Base-by-base conservation (phyloP, 495 filamentous ascomycete species). In the Trichoderma gamsii region DNA sequence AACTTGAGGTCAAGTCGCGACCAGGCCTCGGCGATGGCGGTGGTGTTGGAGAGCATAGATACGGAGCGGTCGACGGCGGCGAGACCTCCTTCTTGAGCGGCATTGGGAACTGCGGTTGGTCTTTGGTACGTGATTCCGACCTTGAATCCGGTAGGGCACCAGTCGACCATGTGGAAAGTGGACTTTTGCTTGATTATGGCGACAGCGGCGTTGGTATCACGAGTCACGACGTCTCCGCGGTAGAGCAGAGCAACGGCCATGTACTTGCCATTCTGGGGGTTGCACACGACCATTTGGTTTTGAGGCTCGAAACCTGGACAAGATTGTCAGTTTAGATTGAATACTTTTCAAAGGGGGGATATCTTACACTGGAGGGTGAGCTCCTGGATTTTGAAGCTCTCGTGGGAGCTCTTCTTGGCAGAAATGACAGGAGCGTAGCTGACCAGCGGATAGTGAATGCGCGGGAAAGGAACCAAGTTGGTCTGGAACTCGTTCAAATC, bases 81-180 rank as follows among this genome's bases (percentile, higher is more conserved):
- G 68, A 99, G 85, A 78, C 97, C 95, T 72, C 96, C 93, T 82
- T 96, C 65, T 97, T 93, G 81, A 88, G 89, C 83, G 93, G 86
- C 70, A 95, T 95, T 68, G 67, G 91, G 91, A n/a, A 94, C 89
- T 66, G 87, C 84, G 70, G 88, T 81, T 52, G 92, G 92, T 81
- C 92, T 92, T 84, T 99, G 94, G 87, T 92, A 97, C 90, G 93
- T 97, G 86, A 99, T 99, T 84, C 95, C 95, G 73, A 99, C 90
- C 90, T 99, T 99, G 89, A 98, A 98, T 73, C 95, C 95, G 75
- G 95, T 99, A 72, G 95, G 95, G 87, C 95, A 99, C 95, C 95
- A 99, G 83, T 99, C 95, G 73, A 99, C 95, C 75, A 98, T 96
- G 85, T 98, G 93, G 76, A 99, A 97, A 76, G 93, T 97, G 70